Base-by-base conservation (phyloP, 306 rosid genomes). In the Ochetophila trinervis region DNA sequence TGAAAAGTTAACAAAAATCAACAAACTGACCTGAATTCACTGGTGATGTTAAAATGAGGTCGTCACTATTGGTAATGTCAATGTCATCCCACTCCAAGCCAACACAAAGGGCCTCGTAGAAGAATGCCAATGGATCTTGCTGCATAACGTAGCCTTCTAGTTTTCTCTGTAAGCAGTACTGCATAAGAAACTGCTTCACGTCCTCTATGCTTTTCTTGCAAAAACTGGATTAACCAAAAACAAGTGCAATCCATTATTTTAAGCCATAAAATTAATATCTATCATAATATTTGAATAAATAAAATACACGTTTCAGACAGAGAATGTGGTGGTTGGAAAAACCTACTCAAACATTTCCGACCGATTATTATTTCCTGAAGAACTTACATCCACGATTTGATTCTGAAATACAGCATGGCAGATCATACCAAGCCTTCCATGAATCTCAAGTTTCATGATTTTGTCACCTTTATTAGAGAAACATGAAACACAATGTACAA, bases 391-490 rank as follows among this genome's bases (percentile, higher is more conserved):
- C 13, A 44, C 23, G 59, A 42, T 15, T 11, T 36, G 63, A 42
- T 8, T 59, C 22, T 81, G 68, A 3, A 76, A 68, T 74, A 93
- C 57, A 19, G 85, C 99, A 75, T 93, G 99, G 44, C 77, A 55
- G 63, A 88, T 66, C 21, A 74, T 3, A 22, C 91, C 97, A 0
- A 83, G 53, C 53, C 78, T 75, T 78, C 97, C 96, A 66, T 91
- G 96, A 58, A 91, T 82, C 78, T 82, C 89, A 19, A 91, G 84
- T 76, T 81, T 91, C 24, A 66, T 74, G 5, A 80, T 48, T 36
- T 12, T 22, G 8, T 27, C 4, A 37, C 84, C 97, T 91, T 60
- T 65, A 24, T 3, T 32, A 24, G 8, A 9, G 21, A 8, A 15
- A 20, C 14, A 61, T 3, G 17, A 23, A 34, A 13, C 24, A n/a